Conservation (phyloP, 2,329 filamentous ascomycete genomes). For the Cercospora sp. region DNA sequence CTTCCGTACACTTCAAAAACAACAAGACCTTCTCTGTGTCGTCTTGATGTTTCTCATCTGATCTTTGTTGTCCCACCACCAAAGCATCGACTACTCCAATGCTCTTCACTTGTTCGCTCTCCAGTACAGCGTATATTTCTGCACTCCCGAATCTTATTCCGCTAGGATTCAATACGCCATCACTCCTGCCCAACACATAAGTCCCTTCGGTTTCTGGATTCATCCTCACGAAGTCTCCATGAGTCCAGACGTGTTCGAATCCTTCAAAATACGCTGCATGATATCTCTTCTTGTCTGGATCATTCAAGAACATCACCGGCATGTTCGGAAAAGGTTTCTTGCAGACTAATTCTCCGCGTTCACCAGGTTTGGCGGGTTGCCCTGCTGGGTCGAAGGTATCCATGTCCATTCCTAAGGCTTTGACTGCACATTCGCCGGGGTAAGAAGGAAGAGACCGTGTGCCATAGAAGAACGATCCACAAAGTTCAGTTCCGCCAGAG, state of each 20-base stretch:
- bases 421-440: background rate
- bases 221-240: background rate
- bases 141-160: background rate
- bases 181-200: background rate
- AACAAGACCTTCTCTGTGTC: background rate
- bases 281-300: conserved; percentile 41
- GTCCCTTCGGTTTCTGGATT: background rate
- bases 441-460: background rate
- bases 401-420: background rate
- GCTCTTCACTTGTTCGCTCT: background rate
- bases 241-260: background rate
- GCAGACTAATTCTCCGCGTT: conserved; percentile 70
- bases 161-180: background rate
- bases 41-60: background rate
- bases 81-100: background rate
- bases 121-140: background rate
- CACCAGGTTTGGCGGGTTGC: conserved; percentile 40
- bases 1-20: background rate
- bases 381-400: background rate
- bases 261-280: conserved; percentile 42
- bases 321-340: conserved; percentile 71
- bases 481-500: background rate
- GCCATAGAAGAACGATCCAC: background rate
- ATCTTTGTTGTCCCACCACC: background rate
- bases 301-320: conserved; percentile 53